Evolutionary conservation across 2,329 filamentous ascomycete genomes (phyloP).

Genomic region (Fusarium pilosicola): DNA sequence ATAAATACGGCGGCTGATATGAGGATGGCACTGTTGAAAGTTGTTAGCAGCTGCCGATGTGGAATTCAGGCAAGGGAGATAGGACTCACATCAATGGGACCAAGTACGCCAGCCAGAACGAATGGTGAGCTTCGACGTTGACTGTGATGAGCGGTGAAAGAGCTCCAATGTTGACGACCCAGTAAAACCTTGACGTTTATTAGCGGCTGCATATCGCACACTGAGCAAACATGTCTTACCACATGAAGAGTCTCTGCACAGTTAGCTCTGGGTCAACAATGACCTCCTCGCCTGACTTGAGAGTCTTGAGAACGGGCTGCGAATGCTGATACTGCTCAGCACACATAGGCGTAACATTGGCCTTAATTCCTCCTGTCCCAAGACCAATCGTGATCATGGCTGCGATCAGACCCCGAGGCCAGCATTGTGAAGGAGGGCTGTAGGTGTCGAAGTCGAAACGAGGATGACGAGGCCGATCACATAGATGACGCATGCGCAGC

Average conservation of each 20-base stretch:
- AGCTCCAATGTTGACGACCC: conserved; percentile 8
- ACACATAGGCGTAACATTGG: neutral
- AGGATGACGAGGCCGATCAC: neutral
- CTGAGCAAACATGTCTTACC: fast-evolving
- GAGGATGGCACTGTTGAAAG: neutral
- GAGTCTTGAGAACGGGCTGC: neutral
- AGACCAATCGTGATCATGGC: neutral
- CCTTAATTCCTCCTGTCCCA: neutral
- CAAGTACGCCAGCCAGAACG: conserved; percentile 3
- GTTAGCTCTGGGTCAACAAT: conserved; percentile 4
- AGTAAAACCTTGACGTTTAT: neutral
- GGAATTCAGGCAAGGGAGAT: no score
- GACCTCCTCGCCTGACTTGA: neutral
- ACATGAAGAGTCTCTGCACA: conserved; percentile 3
- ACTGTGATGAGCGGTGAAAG: conserved; percentile 4
- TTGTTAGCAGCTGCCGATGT: no score
- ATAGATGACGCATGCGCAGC: neutral
- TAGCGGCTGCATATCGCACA: fast-evolving
- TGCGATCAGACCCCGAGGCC: neutral
- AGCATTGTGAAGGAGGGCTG: neutral
- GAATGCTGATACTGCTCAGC: conserved; percentile 8
- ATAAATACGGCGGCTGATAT: neutral
- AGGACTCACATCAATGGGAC: neutral
- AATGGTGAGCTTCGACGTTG: neutral
- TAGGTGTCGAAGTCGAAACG: neutral